Evolutionary conservation across 345 rosid genomes (phyloP).

Genomic region (Psidium guajava): DNA sequence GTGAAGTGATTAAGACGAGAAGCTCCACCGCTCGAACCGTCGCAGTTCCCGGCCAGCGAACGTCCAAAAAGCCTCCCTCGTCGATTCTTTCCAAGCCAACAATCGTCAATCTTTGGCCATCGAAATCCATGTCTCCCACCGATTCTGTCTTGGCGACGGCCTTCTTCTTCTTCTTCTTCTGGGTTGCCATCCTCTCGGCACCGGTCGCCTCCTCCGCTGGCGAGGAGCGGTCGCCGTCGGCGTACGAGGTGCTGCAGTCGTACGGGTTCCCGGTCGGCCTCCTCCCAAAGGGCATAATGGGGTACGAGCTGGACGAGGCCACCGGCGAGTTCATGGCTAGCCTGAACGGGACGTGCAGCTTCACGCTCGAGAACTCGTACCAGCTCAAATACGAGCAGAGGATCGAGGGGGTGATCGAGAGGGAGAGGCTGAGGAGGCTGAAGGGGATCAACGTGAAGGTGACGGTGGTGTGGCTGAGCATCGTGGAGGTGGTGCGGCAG

Average conservation of each 20-base stretch:
- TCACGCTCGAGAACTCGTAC: conserved; percentile 32
- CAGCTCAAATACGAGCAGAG: conserved; percentile 40
- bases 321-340: conserved; percentile 48
- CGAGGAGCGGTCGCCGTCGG: conserved; percentile 14
- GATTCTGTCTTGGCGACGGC: background rate
- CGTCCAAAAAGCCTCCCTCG: background rate
- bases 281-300: conserved; percentile 47
- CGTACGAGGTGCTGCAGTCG: conserved; percentile 36
- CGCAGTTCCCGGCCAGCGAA: background rate
- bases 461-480: conserved; percentile 44
- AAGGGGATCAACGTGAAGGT: conserved; percentile 47
- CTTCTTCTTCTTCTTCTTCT: background rate
- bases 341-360: conserved; percentile 33
- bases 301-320: conserved; percentile 32
- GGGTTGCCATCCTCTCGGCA: background rate
- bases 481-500: conserved; percentile 28
- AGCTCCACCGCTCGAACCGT: background rate
- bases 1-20: background rate
- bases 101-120: background rate
- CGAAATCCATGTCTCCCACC: background rate
- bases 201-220: background rate
- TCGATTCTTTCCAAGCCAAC: background rate
- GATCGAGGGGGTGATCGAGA: conserved; percentile 35
- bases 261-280: conserved; percentile 52
- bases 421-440: conserved; percentile 24